Conservation (phyloP, 805 yeast species). For the Suhomyces canberraensis region DNA sequence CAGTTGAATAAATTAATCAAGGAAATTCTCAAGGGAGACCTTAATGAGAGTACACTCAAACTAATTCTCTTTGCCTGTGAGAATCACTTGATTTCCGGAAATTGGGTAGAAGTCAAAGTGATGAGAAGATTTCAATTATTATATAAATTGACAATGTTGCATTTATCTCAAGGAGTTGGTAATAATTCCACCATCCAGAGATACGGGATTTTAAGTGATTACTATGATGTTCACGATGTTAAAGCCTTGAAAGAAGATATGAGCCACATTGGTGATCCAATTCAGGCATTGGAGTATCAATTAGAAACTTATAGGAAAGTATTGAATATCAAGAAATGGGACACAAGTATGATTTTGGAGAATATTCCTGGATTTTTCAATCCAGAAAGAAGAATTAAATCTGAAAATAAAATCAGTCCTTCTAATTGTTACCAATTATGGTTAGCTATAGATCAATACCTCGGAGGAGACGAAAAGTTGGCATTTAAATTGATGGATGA, state of each 20-base stretch:
- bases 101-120: conserved; percentile 25
- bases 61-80: conserved; percentile 24
- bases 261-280: conserved; percentile 11
- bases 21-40: conserved; percentile 5
- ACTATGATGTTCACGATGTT: conserved; percentile 21
- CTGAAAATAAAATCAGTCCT: conserved; percentile 22
- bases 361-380: conserved; percentile 27
- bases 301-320: conserved; percentile 2
- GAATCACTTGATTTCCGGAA: conserved; percentile 28
- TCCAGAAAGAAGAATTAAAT: conserved; percentile 26
- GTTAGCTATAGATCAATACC: conserved; percentile 14
- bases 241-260: conserved; percentile 11
- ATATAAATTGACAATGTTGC: conserved; percentile 25
- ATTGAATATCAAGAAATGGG: conserved; percentile 6
- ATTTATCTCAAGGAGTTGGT: conserved; percentile 14
- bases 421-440: conserved; percentile 16
- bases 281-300: conserved; percentile 12
- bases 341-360: conserved; percentile 9
- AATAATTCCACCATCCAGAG: conserved; percentile 9
- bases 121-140: conserved; percentile 21
- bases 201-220: conserved; percentile 23
- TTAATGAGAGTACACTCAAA: conserved; percentile 6
- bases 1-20: conserved; percentile 16
- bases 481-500: conserved; percentile 31
- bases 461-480: conserved; percentile 14